Evolutionary conservation across 2,329 filamentous ascomycete species (phyloP), one percentile per base, ranked within the genome.

Genomic region (Dendrostoma leiphaemia): DNA sequence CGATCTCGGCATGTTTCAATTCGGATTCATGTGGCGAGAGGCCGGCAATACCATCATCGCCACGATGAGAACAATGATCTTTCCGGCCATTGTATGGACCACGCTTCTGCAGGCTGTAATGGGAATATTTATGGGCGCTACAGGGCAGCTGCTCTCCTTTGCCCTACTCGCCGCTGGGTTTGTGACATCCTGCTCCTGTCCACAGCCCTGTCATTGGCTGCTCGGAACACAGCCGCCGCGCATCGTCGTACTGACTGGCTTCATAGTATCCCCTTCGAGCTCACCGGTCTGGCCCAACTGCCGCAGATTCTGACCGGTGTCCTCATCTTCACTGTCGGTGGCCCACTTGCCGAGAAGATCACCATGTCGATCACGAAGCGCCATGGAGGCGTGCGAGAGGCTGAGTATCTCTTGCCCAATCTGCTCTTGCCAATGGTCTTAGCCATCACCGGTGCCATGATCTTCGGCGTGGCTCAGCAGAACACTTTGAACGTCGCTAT

Each of bases 31-130:
- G 45, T 67, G 62, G 62, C 49, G 51, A 37, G 53, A 58, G 21
- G 65, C 63, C 0, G 61, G 41, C 13, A 48, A 32, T 13, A 59
- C 62, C 21, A 55, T 67, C 49, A 45, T 65, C 6, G 60, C 67
- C 40, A 63, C 65, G 6, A 38, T 67, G 4, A 64, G 66, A 32
- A 68, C 66, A 3, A 64, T 62, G 1, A 43, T 67, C 3, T 67
- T 70, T 51, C 69, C 70, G 1, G 61, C 64, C 19, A 63, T 71
- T 9, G 31, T 69, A 7, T 72, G 68, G 63, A 61, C 61, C 8
- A 64, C 67, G 6, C 45, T 66, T 6, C 51, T 65, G 21, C 67
- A 68, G 47, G 63, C 61, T n/a, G 57, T 61, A 29, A 61, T 70
- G 46, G 37, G 64, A 13, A 61, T 64, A 13, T 61, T 59, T 29